phyloP scores from a whole-genome alignment of 805 yeast species.

The Yarrowia sp. region DNA sequence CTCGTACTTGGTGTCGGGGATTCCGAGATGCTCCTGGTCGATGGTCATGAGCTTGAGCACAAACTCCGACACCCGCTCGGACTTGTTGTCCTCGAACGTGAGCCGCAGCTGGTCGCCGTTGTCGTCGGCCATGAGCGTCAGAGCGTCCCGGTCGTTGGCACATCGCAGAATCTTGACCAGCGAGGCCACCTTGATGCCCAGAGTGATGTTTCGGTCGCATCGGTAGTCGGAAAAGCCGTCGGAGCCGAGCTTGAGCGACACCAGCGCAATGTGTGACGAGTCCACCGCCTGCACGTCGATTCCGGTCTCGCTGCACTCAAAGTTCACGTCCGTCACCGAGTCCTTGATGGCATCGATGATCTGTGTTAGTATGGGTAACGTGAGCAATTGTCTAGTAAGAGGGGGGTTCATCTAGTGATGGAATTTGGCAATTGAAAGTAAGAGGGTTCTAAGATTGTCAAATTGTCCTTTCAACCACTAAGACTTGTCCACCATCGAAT shows the following conservation, averaged over 20 bases:
- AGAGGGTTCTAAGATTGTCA: too few relatives aligned
- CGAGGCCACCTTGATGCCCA: constrained; percentile 90
- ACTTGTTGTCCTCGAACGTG: constrained; percentile 88
- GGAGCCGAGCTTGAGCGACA: constrained; percentile 83
- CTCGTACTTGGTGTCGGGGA: constrained; percentile 93
- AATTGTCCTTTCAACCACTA: too few relatives aligned
- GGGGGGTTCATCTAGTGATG: too few relatives aligned
- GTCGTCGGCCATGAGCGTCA: constrained; percentile 90
- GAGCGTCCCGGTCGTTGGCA: constrained; percentile 87
- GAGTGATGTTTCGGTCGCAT: constrained; percentile 91
- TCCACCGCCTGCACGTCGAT: constrained; percentile 97
- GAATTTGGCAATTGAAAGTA: too few relatives aligned
- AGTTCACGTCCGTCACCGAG: constrained; percentile 92
- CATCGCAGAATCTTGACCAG: constrained; percentile 86
- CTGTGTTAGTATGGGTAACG: constrained; percentile 44
- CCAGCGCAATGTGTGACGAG: constrained; percentile 92
- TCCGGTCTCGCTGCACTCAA: constrained; percentile 95
- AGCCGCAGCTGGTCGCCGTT: constrained; percentile 78
- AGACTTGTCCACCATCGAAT: too few relatives aligned
- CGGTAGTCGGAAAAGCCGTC: constrained; percentile 91
- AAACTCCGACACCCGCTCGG: constrained; percentile 92
- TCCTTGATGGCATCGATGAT: constrained; percentile 94
- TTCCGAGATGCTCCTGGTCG: constrained; percentile 90
- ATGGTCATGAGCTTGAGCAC: constrained; percentile 92
- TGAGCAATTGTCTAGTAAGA: background rate